A percentile compares a stretch with the other conserved stretches of the same genome.
Conservation (phyloP, 805 yeast species). For the Diddensiella santjacobensis region DNA sequence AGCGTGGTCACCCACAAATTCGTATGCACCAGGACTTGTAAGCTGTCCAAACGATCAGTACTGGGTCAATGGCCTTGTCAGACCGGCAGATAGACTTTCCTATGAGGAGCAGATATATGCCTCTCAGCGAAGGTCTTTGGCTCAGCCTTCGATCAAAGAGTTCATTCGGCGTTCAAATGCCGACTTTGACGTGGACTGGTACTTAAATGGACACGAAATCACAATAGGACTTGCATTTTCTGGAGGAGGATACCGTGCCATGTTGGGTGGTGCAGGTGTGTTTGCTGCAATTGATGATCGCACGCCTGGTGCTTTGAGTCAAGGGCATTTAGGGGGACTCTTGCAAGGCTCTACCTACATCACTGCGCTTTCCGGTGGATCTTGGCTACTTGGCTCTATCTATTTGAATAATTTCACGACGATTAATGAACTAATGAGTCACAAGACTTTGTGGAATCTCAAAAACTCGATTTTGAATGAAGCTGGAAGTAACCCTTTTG, state of each 20-base stretch:
- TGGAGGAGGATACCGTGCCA: constrained; percentile 92
- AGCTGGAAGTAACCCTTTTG: constrained; percentile 42
- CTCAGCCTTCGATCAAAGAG: constrained; percentile 34
- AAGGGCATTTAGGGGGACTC: constrained; percentile 63
- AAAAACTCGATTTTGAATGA: constrained; percentile 53
- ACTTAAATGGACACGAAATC: constrained; percentile 22
- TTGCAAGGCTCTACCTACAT: constrained; percentile 65
- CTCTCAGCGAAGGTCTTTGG: constrained; percentile 15
- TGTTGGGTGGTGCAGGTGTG: constrained; percentile 79
- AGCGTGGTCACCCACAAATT: constrained; percentile 35
- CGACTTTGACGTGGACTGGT: constrained; percentile 43
- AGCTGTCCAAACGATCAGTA: constrained; percentile 35
- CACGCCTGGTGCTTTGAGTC: constrained; percentile 49
- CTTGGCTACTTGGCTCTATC: constrained; percentile 71
- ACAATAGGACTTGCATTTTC: constrained; percentile 51
- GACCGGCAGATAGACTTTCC: constrained; percentile 13
- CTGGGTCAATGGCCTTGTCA: constrained; percentile 3
- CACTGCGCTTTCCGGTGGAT: constrained; percentile 77
- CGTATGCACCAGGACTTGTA: constrained; percentile 42
- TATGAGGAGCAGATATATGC: constrained; percentile 25
- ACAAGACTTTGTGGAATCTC: constrained; percentile 60
- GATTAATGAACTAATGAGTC: constrained; percentile 51
- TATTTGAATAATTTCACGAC: constrained; percentile 67
- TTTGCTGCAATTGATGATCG: constrained; percentile 74
- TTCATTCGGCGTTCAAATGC: constrained; percentile 43